These are phyloP conservation scores for Thuja plicata DNA, from an alignment of 83 land plant genomes.

Conservation along the genomic window DNA sequence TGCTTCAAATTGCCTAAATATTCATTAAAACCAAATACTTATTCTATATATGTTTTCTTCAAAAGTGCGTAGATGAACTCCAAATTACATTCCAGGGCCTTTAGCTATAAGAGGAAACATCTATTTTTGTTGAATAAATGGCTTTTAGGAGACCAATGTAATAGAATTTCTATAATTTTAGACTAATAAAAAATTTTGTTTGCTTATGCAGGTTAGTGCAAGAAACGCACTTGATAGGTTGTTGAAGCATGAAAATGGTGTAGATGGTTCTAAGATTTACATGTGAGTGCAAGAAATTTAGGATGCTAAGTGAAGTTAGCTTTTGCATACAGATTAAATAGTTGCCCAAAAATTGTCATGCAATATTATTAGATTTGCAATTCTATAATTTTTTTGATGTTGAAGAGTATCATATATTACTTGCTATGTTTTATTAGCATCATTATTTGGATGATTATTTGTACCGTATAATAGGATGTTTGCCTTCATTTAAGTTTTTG, in stretches of 20 bases:
- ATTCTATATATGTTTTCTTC: background rate
- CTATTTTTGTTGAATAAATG: background rate
- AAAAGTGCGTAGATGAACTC: background rate
- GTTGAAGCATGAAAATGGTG: constrained; percentile 58
- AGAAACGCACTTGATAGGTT: constrained; percentile 54
- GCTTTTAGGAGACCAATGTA: background rate
- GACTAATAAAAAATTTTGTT: background rate
- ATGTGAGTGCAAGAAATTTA: constrained; percentile 45
- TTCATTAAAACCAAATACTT: background rate
- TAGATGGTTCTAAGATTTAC: constrained; percentile 86
- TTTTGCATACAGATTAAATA: background rate
- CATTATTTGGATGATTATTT: background rate
- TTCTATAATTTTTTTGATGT: background rate
- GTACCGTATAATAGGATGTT: background rate
- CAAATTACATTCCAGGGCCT: background rate
- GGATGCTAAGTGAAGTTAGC: background rate
- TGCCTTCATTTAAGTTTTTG: background rate
- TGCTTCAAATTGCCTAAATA: background rate
- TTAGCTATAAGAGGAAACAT: background rate
- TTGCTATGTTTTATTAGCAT: background rate
- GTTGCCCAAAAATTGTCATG: background rate
- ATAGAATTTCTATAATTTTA: background rate
- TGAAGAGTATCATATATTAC: background rate
- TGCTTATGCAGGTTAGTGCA: constrained; percentile 62
- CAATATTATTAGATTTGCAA: background rate